Evolutionary conservation across 371 early-diverging fungal genomes (phyloP), one percentile per base, ranked within the genome.

Genomic region (Apophysomyces sp.): DNA sequence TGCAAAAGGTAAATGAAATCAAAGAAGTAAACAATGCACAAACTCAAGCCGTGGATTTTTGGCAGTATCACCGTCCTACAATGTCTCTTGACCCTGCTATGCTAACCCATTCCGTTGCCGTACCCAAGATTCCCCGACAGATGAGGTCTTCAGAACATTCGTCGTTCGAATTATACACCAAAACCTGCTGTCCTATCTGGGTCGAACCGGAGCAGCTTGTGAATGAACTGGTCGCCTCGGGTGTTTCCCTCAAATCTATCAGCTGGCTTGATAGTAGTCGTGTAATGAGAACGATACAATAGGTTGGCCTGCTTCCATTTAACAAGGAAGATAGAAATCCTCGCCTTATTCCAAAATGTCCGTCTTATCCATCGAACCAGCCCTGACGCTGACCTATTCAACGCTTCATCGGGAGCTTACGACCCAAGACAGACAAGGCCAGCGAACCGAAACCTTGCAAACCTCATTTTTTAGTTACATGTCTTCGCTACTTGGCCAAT

Each of bases 211-310:
- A 73, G 31, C 21, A 29, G 4, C 24, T 75, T 0, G 67, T 66
- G 0, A 67, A 75, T 1, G 71, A 71, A 13, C 27, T 71, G 3
- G 56, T 70, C 30, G 29, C 28, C 21, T 51, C 13, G 9, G 16
- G 56, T 36, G 26, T 44, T 9, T 2, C 26, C 2, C 31, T 24
- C 12, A 32, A 24, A 15, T 36, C 66, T 12, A 62, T 81, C 8
- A 74, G 85, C 57, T 91, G 91, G 93, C 75, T 91, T 12, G 91
- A 92, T 61, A 87, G 86, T 53, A 88, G 86, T 36, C 72, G 76
- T 54, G 79, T 78, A 68, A 65, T 60, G 36, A 11, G 16, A 1
- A 28, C 15, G 11, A 29, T 51, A 58, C 15, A 57, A 52, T n/a
- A 41, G 15, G 37, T 37, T 53, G 2, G 6, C n/a, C 12, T 21